These are phyloP conservation scores for Phylloporus sp. DNA, from an alignment of 1,284 basidiomycete genomes.

Conservation along the genomic window DNA sequence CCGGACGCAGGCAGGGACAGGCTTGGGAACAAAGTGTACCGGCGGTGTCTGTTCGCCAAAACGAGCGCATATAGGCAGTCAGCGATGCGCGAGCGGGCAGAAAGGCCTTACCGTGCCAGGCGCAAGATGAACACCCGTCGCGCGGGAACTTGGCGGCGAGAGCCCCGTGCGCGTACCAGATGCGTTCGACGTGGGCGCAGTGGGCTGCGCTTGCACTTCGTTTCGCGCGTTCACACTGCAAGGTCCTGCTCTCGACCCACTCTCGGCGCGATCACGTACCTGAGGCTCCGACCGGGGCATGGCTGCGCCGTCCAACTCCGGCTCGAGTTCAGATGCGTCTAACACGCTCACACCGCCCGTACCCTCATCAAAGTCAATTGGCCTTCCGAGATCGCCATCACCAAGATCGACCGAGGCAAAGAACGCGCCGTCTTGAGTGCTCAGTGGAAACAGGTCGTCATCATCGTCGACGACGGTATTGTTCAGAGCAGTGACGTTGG, in stretches of 20 bases:
- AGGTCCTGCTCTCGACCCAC: slow-evolving; percentile 2
- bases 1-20: slow-evolving; percentile 3
- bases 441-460: slow-evolving; percentile 52
- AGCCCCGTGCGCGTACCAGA: slow-evolving; percentile 5
- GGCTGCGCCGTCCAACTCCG: slow-evolving; percentile 1
- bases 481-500: neutral
- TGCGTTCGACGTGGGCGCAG: slow-evolving; percentile 12
- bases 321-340: slow-evolving; percentile 12
- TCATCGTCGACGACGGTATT: slow-evolving; percentile 40
- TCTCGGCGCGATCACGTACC: slow-evolving; percentile 4
- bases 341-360: slow-evolving; percentile 12
- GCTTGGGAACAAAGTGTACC: slow-evolving; percentile 3
- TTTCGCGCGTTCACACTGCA: neutral
- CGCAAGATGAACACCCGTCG: too few relatives aligned
- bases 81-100: too few relatives aligned
- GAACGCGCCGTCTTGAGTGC: slow-evolving; percentile 67
- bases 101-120: slow-evolving; percentile 44
- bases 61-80: slow-evolving; percentile 10
- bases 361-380: slow-evolving; percentile 55
- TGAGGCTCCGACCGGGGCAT: slow-evolving; percentile 6
- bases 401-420: slow-evolving; percentile 61
- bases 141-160: too few relatives aligned
- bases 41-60: slow-evolving; percentile 9
- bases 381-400: slow-evolving; percentile 51
- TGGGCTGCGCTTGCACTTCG: slow-evolving; percentile 4